Evolutionary conservation across 1,284 basidiomycete genomes (phyloP), one percentile per base, ranked within the genome.

Genomic region (Cutaneotrichosporon mucoides): DNA sequence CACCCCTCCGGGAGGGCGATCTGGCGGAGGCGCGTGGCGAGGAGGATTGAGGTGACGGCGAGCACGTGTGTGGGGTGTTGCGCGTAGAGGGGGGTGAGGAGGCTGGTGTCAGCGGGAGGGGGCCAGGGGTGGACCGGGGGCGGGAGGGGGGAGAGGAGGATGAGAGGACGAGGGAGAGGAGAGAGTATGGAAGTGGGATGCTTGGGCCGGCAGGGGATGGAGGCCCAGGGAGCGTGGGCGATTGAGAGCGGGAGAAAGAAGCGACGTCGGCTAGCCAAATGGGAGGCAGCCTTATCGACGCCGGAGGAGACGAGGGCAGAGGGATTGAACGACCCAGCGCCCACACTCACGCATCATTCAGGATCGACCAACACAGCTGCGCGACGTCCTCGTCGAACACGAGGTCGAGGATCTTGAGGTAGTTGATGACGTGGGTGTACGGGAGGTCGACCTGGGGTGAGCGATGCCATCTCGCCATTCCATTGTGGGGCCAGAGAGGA

Each of bases 391-490:
- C 83, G 59, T 84, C 82, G 59, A 82, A 72, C 6, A 78, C 76
- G 57, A 99, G 81, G 38, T 90, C 92, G 12, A 99, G 84, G 33
- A 97, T 85, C 61, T 92, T 86, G 65, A 97, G 83, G 76, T 99
- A 99, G 79, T 97, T 98, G 70, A 98, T 88, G 63, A 98, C 84
- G 11, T 92, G 92, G 33, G 89, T 92, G 71, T 98, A 98, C 0
- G 96, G 94, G 44, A 98, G 80, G 12, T 90, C 88, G 51, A 95
- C 91, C 69, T 88, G 82, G 13, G 10, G 34, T 36, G 7, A 36
- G 42, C 76, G 65, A 55, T 24, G 24, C 24, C 24, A 24, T 24
- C 24, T 24, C 24, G 24, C 24, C 24, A 24, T 24, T 24, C 24
- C 24, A 24, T 24, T 24, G 24, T 24, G 24, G 24, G 24, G 24